Evolutionary conservation across 2,329 filamentous ascomycete genomes (phyloP).

Genomic region (Colletotrichum zoysiae): DNA sequence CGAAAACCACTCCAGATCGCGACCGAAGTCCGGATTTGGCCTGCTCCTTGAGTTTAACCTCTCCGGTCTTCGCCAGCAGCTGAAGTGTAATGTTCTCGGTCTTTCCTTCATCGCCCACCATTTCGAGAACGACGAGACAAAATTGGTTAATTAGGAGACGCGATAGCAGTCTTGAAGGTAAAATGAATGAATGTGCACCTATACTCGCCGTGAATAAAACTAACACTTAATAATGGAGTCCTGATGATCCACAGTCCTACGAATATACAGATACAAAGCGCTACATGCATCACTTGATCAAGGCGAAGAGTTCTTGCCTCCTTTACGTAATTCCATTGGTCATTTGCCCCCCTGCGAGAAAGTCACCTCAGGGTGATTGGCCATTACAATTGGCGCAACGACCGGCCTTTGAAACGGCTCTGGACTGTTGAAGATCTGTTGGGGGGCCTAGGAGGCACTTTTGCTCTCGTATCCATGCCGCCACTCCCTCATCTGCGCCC

Average conservation of each 20-base stretch:
- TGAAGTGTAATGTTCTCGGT: slow-evolving; percentile 24
- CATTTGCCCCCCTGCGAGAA: slow-evolving; percentile 17
- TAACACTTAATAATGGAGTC: slow-evolving; percentile 5
- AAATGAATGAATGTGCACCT: neutral
- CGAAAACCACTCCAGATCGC: neutral
- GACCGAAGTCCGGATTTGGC: slow-evolving; percentile 10
- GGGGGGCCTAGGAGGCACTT: slow-evolving; percentile 21
- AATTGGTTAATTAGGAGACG: neutral
- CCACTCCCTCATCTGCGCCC: neutral
- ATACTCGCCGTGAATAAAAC: neutral
- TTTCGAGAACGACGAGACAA: slow-evolving; percentile 4
- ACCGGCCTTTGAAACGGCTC: slow-evolving; percentile 20
- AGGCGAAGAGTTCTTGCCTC: neutral
- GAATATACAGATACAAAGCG: slow-evolving; percentile 22
- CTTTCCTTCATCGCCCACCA: slow-evolving; percentile 33
- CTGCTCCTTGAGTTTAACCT: slow-evolving; percentile 17
- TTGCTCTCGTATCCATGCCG: slow-evolving; percentile 14
- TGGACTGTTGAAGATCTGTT: slow-evolving; percentile 19
- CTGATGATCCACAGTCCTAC: slow-evolving; percentile 9
- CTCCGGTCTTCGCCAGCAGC: slow-evolving; percentile 21
- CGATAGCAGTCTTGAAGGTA: neutral
- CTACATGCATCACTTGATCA: slow-evolving; percentile 22
- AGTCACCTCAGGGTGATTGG: slow-evolving; percentile 21
- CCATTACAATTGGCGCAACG: slow-evolving; percentile 17
- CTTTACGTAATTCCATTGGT: slow-evolving; percentile 41